Evolutionary conservation across 2,329 filamentous ascomycete genomes (phyloP).

Genomic region (Phaeosphaeriaceae sp.): DNA sequence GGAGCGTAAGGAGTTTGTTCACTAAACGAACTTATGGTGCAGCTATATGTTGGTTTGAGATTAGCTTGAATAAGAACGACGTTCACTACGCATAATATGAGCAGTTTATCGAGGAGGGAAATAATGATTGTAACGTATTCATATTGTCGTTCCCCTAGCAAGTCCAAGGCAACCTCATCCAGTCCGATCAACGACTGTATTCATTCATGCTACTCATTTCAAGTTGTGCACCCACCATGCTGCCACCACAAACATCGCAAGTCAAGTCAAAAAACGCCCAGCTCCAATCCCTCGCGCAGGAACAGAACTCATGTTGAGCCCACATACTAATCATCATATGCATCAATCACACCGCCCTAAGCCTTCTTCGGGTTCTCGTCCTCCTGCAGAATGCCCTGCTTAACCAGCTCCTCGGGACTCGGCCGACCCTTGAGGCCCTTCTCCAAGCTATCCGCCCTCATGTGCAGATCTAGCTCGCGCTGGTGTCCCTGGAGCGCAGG

Average conservation of each 20-base stretch:
- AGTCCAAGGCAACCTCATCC: not conserved
- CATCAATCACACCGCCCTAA: not conserved
- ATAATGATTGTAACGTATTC: not conserved
- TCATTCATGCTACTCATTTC: not conserved
- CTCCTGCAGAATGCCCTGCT: slow-evolving; percentile 75
- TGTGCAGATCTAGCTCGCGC: slow-evolving; percentile 84
- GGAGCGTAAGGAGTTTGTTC: slow-evolving; percentile 35
- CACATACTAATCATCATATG: not conserved
- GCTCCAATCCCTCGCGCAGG: not conserved
- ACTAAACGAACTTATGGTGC: slow-evolving; percentile 7
- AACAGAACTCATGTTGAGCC: not conserved
- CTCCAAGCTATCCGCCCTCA: slow-evolving; percentile 85
- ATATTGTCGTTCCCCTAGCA: not conserved
- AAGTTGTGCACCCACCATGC: not conserved
- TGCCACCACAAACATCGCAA: not conserved
- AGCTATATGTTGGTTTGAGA: not conserved
- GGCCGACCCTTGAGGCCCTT: slow-evolving; percentile 84
- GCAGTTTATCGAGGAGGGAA: too few species aligned
- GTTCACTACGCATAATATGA: not conserved
- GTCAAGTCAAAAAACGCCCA: not conserved
- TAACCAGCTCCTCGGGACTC: slow-evolving; percentile 75
- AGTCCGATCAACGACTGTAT: not conserved
- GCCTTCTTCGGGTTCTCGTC: slow-evolving; percentile 42
- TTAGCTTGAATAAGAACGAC: not conserved
- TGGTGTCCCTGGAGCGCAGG: slow-evolving; percentile 82